Evolutionary conservation across 2,329 filamentous ascomycete genomes (phyloP).

Genomic region (Endocalyx cinctus): DNA sequence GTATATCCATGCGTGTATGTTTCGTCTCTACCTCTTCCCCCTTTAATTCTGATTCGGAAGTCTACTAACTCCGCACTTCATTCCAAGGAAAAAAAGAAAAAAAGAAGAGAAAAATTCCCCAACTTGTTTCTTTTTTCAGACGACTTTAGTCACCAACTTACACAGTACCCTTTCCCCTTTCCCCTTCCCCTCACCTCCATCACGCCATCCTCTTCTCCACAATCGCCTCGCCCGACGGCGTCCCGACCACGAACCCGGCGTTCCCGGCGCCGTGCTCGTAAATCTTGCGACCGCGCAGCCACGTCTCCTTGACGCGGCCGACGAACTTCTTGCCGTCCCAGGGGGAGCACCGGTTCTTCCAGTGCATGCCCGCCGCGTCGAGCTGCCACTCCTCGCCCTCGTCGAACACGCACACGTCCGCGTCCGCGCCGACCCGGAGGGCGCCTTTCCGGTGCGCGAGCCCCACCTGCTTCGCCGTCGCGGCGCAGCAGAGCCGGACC

Average conservation of each 20-base stretch:
- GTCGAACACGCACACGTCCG: slow-evolving; percentile 89
- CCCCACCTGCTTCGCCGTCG: slow-evolving; percentile 85
- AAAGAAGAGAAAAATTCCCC: no score
- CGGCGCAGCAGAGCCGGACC: slow-evolving; percentile 77
- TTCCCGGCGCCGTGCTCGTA: slow-evolving; percentile 59
- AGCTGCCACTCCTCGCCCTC: slow-evolving; percentile 75
- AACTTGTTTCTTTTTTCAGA: no score
- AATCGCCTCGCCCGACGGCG: slow-evolving; percentile 52
- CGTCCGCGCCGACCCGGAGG: slow-evolving; percentile 76
- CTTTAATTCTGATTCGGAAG: no score
- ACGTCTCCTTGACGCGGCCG: slow-evolving; percentile 80
- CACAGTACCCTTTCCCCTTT: no score
- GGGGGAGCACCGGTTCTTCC: slow-evolving; percentile 87
- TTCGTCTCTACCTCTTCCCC: no score
- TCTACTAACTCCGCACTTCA: no score
- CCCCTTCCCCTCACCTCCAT: no score
- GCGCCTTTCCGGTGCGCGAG: slow-evolving; percentile 78
- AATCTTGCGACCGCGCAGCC: slow-evolving; percentile 72
- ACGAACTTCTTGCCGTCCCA: slow-evolving; percentile 78
- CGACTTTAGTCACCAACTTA: no score
- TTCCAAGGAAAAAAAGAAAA: no score
- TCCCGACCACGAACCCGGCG: slow-evolving; percentile 44
- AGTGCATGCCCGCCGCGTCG: slow-evolving; percentile 75
- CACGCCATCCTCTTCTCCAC: slow-evolving; percentile 51
- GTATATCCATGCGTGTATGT: no score